Evolutionary conservation across 345 rosid species (phyloP).

Genomic region (Eucalyptus marginata): DNA sequence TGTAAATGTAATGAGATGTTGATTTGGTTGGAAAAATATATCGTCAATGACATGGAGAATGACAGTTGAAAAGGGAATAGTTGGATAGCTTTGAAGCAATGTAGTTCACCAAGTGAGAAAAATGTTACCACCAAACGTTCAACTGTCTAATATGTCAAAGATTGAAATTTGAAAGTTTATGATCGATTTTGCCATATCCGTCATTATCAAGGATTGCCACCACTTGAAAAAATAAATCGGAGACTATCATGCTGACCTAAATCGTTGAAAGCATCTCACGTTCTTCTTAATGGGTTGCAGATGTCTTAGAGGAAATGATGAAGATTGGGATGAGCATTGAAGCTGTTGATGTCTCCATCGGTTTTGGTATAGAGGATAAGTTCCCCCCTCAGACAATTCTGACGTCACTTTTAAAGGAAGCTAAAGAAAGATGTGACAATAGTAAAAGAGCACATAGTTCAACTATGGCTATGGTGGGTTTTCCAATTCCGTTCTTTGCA

Average conservation of each 20-base stretch:
- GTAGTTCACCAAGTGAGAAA: background rate
- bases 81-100: background rate
- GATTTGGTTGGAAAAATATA: background rate
- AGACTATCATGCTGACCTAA: background rate
- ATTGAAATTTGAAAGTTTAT: background rate
- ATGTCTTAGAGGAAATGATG: constrained; percentile 33
- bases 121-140: background rate
- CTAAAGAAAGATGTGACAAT: constrained; percentile 33
- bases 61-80: background rate
- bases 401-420: constrained; percentile 29
- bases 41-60: background rate
- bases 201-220: background rate
- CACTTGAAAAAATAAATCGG: background rate
- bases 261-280: background rate
- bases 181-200: background rate
- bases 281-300: constrained; percentile 16
- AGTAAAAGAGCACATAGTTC: constrained; percentile 18
- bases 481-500: background rate
- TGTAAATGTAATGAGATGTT: background rate
- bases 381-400: constrained; percentile 41
- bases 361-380: constrained; percentile 48
- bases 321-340: constrained; percentile 41
- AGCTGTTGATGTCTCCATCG: constrained; percentile 45
- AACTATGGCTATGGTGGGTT: constrained; percentile 17
- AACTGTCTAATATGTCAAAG: background rate